Base-by-base conservation (phyloP, 768 basidiomycete species). In the Hypholoma sublateritium region DNA sequence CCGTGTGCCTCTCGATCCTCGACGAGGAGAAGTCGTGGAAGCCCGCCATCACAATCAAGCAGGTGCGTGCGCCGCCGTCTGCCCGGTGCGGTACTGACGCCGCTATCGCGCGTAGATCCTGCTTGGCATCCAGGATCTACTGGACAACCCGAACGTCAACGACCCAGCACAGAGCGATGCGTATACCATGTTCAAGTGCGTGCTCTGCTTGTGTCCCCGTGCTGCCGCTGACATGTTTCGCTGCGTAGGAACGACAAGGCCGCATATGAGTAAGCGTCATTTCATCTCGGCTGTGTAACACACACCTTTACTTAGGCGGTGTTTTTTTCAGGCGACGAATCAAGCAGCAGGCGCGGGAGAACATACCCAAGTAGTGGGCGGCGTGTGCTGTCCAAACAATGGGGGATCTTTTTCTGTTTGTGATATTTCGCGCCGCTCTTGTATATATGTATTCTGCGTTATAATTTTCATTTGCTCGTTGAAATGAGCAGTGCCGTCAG, bases 11-110 rank as follows among this genome's bases (percentile, higher is more conserved):
- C 25, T 98, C 95, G 11, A 99, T 99, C 67, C 75, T 99, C 53
- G 96, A 98, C 67, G 97, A 99, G 69, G 97, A 99, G 74, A 98
- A 99, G 71, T 89, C 88, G 1, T 99, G 97, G 97, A 98, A 98
- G 69, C 95, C 97, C 22, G 92, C 95, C 6, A 98, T 99, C 65
- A 98, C 97, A 1, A 95, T 99, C 75, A 99, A 98, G 72, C 97
- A 98, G 82, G 96, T 91, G 22, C 37, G 74, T 61, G 41, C 63
- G 44, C 51, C 17, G 35, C n/a, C 25, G 25, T 16, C 25, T 14
- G 19, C 19, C 8, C 22, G 5, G 16, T 47, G 46, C 13, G 5
- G 46, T 22, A 7, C 22, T 46, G 44, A 16, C 56, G 32, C 35
- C 55, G 17, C 44, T 48, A 21, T 53, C n/a, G 49, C 17, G 43